phyloP scores from a whole-genome alignment of 2,329 filamentous ascomycete genomes.

The Alternaria hordeiaustralica region DNA sequence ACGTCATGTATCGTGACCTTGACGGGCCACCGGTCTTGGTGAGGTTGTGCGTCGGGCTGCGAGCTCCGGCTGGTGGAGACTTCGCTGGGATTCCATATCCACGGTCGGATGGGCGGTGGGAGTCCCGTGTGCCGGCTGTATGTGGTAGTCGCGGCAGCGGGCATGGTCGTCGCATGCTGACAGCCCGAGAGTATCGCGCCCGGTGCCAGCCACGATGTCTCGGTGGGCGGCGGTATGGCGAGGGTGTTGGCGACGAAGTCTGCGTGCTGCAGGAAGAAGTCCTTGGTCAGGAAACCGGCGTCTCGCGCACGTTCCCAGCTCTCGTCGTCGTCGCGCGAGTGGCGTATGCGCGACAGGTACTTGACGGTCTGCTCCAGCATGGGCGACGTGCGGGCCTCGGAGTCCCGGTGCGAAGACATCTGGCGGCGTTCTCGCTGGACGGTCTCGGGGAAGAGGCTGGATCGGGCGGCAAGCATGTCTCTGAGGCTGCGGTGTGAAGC shows the following conservation, averaged over 20 bases:
- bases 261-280: slow-evolving; percentile 60
- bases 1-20: slow-evolving; percentile 70
- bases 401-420: slow-evolving; percentile 11
- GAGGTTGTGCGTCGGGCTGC: slow-evolving; percentile 30
- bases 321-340: slow-evolving; percentile 61
- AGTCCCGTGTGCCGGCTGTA: slow-evolving; percentile 27
- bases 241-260: slow-evolving; percentile 66
- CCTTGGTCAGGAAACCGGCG: slow-evolving; percentile 60
- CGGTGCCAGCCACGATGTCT: slow-evolving; percentile 67
- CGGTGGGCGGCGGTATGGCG: slow-evolving; percentile 57
- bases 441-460: slow-evolving; percentile 19
- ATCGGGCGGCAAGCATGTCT: slow-evolving; percentile 32
- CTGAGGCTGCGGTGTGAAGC: slow-evolving; percentile 29
- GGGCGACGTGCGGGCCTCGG: slow-evolving; percentile 36
- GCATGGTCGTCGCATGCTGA: slow-evolving; percentile 61
- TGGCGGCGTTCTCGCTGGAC: slow-evolving; percentile 11
- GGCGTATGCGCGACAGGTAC: slow-evolving; percentile 66
- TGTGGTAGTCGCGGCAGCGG: slow-evolving; percentile 26
- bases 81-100: slow-evolving; percentile 46
- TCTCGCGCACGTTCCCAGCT: slow-evolving; percentile 61
- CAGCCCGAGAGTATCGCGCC: slow-evolving; percentile 67
- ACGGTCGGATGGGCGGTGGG: slow-evolving; percentile 44
- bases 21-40: slow-evolving; percentile 70
- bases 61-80: slow-evolving; percentile 32
- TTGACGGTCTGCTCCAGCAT: slow-evolving; percentile 65